Base-by-base conservation (phyloP, 805 yeast genomes). In the Myxozyma mucilagina region DNA sequence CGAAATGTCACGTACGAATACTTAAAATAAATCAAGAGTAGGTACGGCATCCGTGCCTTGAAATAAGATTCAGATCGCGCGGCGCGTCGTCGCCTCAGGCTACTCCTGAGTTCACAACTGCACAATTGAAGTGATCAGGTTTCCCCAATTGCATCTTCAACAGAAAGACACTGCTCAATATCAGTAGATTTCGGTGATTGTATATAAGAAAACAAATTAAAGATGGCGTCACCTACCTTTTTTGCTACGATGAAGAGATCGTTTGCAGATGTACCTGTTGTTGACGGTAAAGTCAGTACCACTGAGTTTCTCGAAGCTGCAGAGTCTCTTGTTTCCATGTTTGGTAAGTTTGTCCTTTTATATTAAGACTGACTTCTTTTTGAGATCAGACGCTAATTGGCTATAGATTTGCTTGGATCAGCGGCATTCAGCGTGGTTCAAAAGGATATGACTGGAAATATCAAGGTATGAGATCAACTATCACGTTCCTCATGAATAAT, bases 401-500 rank as follows among this genome's bases (percentile, higher is more conserved):
- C 13, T 13, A 13, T 51, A 78, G 84, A 90, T 73, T 79, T 90
- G 51, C 79, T 90, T 66, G 96, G 96, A 29, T 87, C 94, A 20
- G 78, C 94, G 36, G 96, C 97, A 13, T 90, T 90, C 70, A 74
- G 84, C 14, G 90, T 89, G 44, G 97, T 90, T 60, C 96, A 89
- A 73, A 87, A 80, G 67, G 97, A 90, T 74, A 86, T 90, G 89
- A 86, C 82, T 36, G 97, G 97, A 42, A 90, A 90, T 75, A 87
- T 90, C 73, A 79, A 80, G 71, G 73, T 70, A 48, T 36, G 14
- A 11, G 31, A 6, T 35, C 9, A 20, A 31, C 13, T 34, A 24
- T 51, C 16, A 38, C 35, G 11, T 29, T 14, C n/a, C 13, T 13
- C 3, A 7, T 13, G 35, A 44, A 14, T 5, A 18, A 16, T 18